Evolutionary conservation across 2,329 filamentous ascomycete genomes (phyloP).

Genomic region (Cladosporium sphaerospermum): DNA sequence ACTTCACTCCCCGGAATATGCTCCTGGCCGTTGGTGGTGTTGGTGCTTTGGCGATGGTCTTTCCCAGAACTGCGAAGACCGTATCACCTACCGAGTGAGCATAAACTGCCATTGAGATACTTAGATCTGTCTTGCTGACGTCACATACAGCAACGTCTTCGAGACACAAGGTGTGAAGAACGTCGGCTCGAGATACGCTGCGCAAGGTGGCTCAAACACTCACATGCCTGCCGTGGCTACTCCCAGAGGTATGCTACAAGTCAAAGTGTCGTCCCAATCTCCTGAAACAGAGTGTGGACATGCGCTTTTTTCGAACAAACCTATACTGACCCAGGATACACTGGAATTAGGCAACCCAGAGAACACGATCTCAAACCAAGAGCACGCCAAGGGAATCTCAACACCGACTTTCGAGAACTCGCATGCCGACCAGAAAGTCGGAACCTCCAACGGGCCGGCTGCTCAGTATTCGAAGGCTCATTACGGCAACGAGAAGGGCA

Average conservation of each 20-base stretch:
- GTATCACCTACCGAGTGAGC: conserved; percentile 8
- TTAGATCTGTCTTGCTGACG: conserved; percentile 4
- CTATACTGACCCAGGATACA: neutral
- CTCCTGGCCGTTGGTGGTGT: conserved; percentile 24
- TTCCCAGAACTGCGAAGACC: conserved; percentile 16
- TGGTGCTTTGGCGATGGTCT: conserved; percentile 21
- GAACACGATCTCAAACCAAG: conserved; percentile 19
- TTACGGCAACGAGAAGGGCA: conserved; percentile 31
- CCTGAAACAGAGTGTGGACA: too few relatives aligned
- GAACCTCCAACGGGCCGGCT: conserved; percentile 14
- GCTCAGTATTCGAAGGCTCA: conserved; percentile 27
- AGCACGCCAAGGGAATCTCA: conserved; percentile 26
- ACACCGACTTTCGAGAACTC: conserved; percentile 29
- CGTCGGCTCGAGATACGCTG: conserved; percentile 29
- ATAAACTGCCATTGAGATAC: neutral
- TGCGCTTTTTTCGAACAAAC: too few relatives aligned
- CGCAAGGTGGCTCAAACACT: conserved; percentile 29
- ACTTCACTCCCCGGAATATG: conserved; percentile 27
- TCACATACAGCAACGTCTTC: conserved; percentile 22
- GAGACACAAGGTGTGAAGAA: conserved; percentile 31
- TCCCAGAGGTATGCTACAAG: conserved; percentile 23
- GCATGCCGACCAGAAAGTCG: conserved; percentile 25
- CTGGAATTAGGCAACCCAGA: conserved; percentile 20
- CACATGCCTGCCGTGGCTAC: conserved; percentile 32
- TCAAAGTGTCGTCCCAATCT: too few relatives aligned